phyloP scores from a whole-genome alignment of 2,329 filamentous ascomycete species.

The Zymoseptoria tritici region DNA sequence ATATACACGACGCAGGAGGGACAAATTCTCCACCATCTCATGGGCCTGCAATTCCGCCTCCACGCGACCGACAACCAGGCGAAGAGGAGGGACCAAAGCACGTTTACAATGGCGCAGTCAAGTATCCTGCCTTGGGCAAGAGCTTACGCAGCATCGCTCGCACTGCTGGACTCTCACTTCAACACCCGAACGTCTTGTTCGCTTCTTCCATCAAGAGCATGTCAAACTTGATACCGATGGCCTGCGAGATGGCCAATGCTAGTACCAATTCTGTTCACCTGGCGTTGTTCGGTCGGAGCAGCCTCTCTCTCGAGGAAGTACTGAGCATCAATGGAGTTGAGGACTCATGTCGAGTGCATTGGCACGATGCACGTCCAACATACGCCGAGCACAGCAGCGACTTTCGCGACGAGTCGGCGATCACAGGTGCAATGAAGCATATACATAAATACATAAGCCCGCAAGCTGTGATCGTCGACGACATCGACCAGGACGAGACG shows the following conservation, averaged over 20 bases:
- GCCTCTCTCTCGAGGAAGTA: conserved; percentile 61
- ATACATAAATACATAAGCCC: conserved; percentile 69
- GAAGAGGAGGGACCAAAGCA: conserved; percentile 27
- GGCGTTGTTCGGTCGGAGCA: conserved; percentile 65
- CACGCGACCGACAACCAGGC: conserved; percentile 10
- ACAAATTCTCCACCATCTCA: not conserved
- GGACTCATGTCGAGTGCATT: conserved; percentile 53
- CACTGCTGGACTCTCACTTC: conserved; percentile 44
- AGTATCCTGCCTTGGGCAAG: conserved; percentile 56
- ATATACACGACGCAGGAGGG: not conserved
- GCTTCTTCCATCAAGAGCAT: conserved; percentile 67
- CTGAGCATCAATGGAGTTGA: conserved; percentile 73
- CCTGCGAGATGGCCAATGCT: conserved; percentile 74
- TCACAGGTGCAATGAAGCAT: conserved; percentile 60
- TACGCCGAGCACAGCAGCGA: conserved; percentile 62
- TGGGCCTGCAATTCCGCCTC: conserved; percentile 21
- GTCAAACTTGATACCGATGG: conserved; percentile 66
- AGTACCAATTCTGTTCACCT: conserved; percentile 72
- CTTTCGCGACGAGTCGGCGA: conserved; percentile 57
- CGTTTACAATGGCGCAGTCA: conserved; percentile 62
- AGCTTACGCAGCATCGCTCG: conserved; percentile 55
- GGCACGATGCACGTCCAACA: conserved; percentile 71
- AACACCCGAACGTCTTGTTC: conserved; percentile 70
- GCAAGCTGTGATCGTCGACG: conserved; percentile 67
- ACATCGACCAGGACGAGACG: conserved; percentile 56